Percentiles rank a stretch among this genome's conserved stretches.
Conservation (phyloP, 768 basidiomycete species). For the Hydnomerulius pinastri region DNA sequence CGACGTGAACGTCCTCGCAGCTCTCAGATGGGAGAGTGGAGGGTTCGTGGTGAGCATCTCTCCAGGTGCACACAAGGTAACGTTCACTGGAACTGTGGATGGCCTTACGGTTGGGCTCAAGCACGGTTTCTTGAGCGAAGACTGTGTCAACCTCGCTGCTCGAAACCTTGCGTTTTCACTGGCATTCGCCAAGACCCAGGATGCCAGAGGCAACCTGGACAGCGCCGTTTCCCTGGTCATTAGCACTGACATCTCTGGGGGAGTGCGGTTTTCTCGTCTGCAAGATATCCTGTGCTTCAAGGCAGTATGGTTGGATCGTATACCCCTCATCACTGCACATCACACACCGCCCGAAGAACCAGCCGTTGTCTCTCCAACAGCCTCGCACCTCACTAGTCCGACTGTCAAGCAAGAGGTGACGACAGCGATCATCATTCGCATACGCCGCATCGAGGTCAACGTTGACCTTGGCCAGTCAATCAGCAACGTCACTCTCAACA, state of each 20-base stretch:
- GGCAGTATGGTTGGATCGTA: constrained; percentile 90
- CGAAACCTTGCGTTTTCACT: constrained; percentile 81
- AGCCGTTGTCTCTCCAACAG: constrained; percentile 16
- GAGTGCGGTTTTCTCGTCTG: constrained; percentile 78
- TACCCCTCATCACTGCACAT: constrained; percentile 67
- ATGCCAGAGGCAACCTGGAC: constrained; percentile 34
- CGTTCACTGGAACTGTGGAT: constrained; percentile 77
- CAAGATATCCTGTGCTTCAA: constrained; percentile 95
- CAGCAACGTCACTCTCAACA: constrained; percentile 63
- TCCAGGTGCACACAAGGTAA: constrained; percentile 69
- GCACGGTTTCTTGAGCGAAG: constrained; percentile 84
- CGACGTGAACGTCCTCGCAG: constrained; percentile 90
- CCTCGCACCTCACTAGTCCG: constrained; percentile 13
- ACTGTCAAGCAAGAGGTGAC: constrained; percentile 47
- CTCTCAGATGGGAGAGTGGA: constrained; percentile 91
- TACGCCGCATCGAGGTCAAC: constrained; percentile 72
- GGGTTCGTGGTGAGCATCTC: constrained; percentile 82
- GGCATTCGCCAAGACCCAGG: constrained; percentile 58
- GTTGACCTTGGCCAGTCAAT: constrained; percentile 89
- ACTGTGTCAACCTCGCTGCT: constrained; percentile 78
- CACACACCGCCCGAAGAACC: constrained; percentile 21
- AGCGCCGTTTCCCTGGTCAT: constrained; percentile 71
- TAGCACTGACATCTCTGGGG: constrained; percentile 84
- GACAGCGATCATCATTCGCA: constrained; percentile 65
- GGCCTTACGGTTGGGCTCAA: constrained; percentile 81